A percentile compares a stretch with the other conserved stretches of the same genome.
phyloP scores from a whole-genome alignment of 257 asterid species.

The Solanum corneliomulleri region DNA sequence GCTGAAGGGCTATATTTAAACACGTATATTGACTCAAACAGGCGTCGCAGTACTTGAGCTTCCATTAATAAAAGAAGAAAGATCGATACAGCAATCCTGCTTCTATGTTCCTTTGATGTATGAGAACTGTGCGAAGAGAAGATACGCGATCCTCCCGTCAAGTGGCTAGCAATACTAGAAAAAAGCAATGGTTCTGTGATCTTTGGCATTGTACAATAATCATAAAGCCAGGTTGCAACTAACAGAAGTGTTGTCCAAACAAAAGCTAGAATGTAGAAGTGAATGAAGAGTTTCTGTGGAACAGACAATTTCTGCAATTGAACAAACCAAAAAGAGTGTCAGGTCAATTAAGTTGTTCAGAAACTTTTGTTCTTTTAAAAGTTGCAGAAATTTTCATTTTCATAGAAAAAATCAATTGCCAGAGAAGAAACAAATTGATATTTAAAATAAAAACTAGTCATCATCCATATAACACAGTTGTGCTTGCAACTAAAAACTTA shows the following conservation, averaged over 20 bases:
- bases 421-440: neutral
- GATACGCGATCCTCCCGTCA: slow-evolving; percentile 54
- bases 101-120: slow-evolving; percentile 19
- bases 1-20: slow-evolving; percentile 81
- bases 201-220: slow-evolving; percentile 26
- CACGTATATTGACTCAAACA: slow-evolving; percentile 65
- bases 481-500: neutral
- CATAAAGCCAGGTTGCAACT: slow-evolving; percentile 60
- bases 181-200: slow-evolving; percentile 31
- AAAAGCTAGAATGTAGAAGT: slow-evolving; percentile 63
- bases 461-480: neutral
- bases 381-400: neutral
- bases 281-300: slow-evolving; percentile 74
- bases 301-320: slow-evolving; percentile 55
- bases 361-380: neutral
- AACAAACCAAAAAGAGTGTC: neutral
- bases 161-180: slow-evolving; percentile 51
- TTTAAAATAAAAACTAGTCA: neutral
- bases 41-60: slow-evolving; percentile 69
- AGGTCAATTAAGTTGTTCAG: neutral
- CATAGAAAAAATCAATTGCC: neutral
- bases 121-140: slow-evolving; percentile 23
- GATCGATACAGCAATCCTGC: slow-evolving; percentile 51
- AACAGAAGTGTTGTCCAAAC: slow-evolving; percentile 64
- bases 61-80: slow-evolving; percentile 79